These are phyloP conservation scores for Setaria italica DNA, from an alignment of 202 grass and related monocot species.

Conservation along the genomic window DNA sequence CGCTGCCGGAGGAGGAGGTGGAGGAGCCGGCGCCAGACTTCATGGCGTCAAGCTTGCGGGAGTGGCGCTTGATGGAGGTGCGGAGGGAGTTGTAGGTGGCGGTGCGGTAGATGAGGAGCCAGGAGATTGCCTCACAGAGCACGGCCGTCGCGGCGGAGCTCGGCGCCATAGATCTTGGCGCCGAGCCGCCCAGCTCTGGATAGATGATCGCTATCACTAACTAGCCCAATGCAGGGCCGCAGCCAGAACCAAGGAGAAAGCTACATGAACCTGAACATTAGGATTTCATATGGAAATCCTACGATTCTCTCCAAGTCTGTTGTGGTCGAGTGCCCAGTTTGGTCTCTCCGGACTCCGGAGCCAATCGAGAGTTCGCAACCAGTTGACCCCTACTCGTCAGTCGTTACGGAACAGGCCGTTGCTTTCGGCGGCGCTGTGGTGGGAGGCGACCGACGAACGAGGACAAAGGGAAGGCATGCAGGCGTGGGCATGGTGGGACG, in stretches of 20 bases:
- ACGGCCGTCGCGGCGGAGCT: constrained; percentile 71
- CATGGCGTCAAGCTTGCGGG: constrained; percentile 93
- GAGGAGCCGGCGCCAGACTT: constrained; percentile 55
- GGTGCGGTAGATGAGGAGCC: constrained; percentile 99
- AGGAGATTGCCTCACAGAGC: constrained; percentile 94
- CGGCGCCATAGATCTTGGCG: no score
- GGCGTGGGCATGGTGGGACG: not conserved
- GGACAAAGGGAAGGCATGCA: no score
- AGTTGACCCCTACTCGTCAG: not conserved
- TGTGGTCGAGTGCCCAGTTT: constrained; percentile 9
- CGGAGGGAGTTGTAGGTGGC: constrained; percentile 96
- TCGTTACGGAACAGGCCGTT: not conserved
- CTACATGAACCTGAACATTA: not conserved
- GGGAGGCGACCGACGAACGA: not conserved
- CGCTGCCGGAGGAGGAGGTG: not conserved
- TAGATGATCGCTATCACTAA: not conserved
- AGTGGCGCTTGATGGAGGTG: constrained; percentile 89
- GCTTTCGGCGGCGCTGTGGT: not conserved
- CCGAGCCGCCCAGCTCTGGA: no score
- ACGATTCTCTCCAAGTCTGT: not conserved
- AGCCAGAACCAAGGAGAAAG: not conserved
- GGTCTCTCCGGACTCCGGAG: not conserved
- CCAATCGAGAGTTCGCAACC: not conserved
- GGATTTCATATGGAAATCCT: not conserved
- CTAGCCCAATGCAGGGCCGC: not conserved